Evolutionary conservation across 495 filamentous ascomycete species (phyloP).

Genomic region (Articulospora tetracladia): DNA sequence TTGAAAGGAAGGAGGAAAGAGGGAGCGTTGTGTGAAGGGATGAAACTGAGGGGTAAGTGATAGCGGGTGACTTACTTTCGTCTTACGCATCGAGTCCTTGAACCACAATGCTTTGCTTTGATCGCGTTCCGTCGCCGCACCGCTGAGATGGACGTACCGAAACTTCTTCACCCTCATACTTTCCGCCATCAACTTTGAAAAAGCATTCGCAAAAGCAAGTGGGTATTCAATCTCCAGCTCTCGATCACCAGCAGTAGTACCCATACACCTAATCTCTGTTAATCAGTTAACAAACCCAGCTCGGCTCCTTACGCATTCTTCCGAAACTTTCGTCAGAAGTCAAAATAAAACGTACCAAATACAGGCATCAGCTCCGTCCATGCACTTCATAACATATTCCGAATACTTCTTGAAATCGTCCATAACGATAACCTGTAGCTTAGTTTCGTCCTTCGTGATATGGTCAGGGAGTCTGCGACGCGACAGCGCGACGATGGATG

Average conservation of each 20-base stretch:
- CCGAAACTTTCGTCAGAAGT: too few species aligned
- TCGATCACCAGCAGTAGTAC: slow-evolving; percentile 11
- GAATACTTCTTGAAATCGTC: slow-evolving; percentile 34
- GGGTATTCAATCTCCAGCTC: slow-evolving; percentile 40
- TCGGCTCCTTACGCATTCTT: too few species aligned
- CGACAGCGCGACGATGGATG: slow-evolving; percentile 40
- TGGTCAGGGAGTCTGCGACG: slow-evolving; percentile 29
- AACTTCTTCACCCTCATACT: slow-evolving; percentile 33
- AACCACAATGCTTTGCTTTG: slow-evolving; percentile 40
- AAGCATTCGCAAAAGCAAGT: slow-evolving; percentile 36
- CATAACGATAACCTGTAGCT: slow-evolving; percentile 23
- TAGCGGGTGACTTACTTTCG: slow-evolving; percentile 34
- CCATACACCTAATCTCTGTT: slow-evolving; percentile 14
- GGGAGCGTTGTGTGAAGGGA: background rate
- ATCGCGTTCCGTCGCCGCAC: slow-evolving; percentile 41
- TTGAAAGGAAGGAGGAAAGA: too few species aligned
- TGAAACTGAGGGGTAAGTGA: background rate
- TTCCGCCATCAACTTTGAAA: slow-evolving; percentile 23
- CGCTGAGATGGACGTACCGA: slow-evolving; percentile 49
- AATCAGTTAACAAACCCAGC: background rate
- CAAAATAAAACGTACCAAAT: slow-evolving; percentile 37
- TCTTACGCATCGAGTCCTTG: slow-evolving; percentile 35
- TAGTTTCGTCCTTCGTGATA: slow-evolving; percentile 29
- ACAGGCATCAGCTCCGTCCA: slow-evolving; percentile 37
- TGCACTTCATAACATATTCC: slow-evolving; percentile 21